Evolutionary conservation across 1,284 basidiomycete species (phyloP).

Genomic region (Volvariella surrecta): DNA sequence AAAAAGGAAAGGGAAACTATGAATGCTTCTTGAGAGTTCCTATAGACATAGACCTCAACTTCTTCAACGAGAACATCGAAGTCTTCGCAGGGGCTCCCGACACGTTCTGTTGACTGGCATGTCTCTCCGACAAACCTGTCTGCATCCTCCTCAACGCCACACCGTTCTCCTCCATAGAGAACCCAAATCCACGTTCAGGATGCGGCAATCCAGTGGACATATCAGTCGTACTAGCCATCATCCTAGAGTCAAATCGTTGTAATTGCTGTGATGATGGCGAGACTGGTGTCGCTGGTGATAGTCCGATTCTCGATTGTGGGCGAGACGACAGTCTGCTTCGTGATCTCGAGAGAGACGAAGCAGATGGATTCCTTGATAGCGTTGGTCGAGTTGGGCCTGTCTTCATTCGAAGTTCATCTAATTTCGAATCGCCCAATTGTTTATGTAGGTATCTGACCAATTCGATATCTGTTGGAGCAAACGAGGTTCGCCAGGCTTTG

Average conservation of each 20-base stretch:
- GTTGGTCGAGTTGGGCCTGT: no score
- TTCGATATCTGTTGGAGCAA: constrained; percentile 78
- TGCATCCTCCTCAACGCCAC: constrained; percentile 77
- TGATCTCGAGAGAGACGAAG: no score
- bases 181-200: constrained; percentile 75
- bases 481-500: constrained; percentile 66
- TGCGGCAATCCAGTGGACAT: constrained; percentile 77
- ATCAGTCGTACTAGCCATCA: constrained; percentile 57
- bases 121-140: constrained; percentile 57
- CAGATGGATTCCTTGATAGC: no score
- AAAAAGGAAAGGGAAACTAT: not conserved
- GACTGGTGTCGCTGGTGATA: no score
- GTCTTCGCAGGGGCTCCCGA: not conserved
- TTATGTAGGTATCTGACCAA: constrained; percentile 59
- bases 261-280: no score
- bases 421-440: constrained; percentile 2
- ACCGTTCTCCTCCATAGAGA: constrained; percentile 77
- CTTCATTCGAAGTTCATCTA: no score
- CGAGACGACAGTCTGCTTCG: no score
- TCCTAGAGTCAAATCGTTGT: no score
- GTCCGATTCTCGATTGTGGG: no score
- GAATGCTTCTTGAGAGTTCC: not conserved
- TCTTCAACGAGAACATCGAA: constrained; percentile 1
- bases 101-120: not conserved
- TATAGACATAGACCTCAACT: not conserved